Evolutionary conservation across 2,329 filamentous ascomycete genomes (phyloP).

Genomic region (Metarhizium sp.): DNA sequence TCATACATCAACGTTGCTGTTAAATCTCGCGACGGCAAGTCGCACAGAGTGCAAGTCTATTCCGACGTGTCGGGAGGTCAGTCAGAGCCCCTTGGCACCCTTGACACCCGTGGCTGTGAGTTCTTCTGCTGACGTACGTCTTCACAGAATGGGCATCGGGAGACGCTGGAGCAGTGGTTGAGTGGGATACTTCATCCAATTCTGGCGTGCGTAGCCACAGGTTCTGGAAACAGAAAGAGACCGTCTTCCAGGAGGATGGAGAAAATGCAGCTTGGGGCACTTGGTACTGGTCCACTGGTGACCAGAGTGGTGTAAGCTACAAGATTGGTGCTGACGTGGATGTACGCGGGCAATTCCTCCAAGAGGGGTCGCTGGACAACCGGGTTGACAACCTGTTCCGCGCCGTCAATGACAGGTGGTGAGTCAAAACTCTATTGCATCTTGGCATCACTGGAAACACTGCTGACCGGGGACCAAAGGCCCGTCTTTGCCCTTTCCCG

Average conservation of each 20-base stretch:
- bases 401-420: constrained; percentile 23
- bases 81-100: neutral
- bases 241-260: constrained; percentile 55
- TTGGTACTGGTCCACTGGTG: constrained; percentile 64
- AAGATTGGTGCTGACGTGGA: constrained; percentile 58
- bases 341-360: constrained; percentile 59
- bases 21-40: constrained; percentile 48
- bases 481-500: constrained; percentile 75
- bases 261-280: constrained; percentile 77
- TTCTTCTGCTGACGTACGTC: neutral
- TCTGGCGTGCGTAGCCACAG: constrained; percentile 54
- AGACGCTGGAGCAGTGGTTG: constrained; percentile 41
- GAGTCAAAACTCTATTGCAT: constrained; percentile 10
- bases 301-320: constrained; percentile 44
- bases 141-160: constrained; percentile 61
- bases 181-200: constrained; percentile 50
- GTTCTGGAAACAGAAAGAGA: constrained; percentile 50
- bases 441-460: neutral
- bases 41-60: constrained; percentile 61
- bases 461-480: constrained; percentile 21
- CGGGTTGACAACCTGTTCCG: constrained; percentile 54
- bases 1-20: constrained; percentile 61
- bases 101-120: neutral
- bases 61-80: constrained; percentile 50
- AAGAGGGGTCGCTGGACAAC: constrained; percentile 53